These are phyloP conservation scores for Macrolepiota dolichaula DNA, from an alignment of 768 basidiomycete species.

Conservation along the genomic window DNA sequence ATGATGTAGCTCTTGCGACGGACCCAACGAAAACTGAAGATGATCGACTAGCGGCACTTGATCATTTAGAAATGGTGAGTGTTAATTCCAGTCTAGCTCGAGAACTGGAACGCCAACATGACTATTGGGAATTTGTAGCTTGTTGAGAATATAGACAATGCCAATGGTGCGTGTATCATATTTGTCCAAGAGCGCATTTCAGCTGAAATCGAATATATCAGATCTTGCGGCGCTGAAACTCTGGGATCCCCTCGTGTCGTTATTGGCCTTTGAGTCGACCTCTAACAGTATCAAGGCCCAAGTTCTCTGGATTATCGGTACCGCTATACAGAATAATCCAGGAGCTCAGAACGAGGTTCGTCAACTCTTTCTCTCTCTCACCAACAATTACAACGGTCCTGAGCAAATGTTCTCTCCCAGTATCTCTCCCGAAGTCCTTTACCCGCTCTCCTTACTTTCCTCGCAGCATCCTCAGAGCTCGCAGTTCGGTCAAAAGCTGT, in stretches of 20 bases:
- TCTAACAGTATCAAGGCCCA: constrained; percentile 61
- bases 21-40: constrained; percentile 54
- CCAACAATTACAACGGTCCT: background rate
- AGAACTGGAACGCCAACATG: background rate
- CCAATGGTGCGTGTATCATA: constrained; percentile 53
- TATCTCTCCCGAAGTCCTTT: constrained; percentile 67
- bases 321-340: constrained; percentile 88
- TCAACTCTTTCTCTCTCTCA: constrained; percentile 8
- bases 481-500: constrained; percentile 74
- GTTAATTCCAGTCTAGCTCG: background rate
- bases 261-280: constrained; percentile 53
- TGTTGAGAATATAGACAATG: constrained; percentile 88
- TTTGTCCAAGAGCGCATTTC: background rate
- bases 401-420: constrained; percentile 27
- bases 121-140: constrained; percentile 42
- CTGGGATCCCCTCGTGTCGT: constrained; percentile 71
- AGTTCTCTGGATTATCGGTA: constrained; percentile 84
- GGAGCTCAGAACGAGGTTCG: constrained; percentile 73
- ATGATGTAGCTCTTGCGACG: constrained; percentile 61
- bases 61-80: constrained; percentile 84
- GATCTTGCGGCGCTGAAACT: constrained; percentile 75
- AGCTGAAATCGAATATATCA: constrained; percentile 24
- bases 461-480: constrained; percentile 50
- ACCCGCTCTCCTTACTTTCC: constrained; percentile 55
- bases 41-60: constrained; percentile 67